A percentile compares a stretch with the other conserved stretches of the same genome.
Conservation (phyloP, 805 yeast species). For the Candida andamanensis region DNA sequence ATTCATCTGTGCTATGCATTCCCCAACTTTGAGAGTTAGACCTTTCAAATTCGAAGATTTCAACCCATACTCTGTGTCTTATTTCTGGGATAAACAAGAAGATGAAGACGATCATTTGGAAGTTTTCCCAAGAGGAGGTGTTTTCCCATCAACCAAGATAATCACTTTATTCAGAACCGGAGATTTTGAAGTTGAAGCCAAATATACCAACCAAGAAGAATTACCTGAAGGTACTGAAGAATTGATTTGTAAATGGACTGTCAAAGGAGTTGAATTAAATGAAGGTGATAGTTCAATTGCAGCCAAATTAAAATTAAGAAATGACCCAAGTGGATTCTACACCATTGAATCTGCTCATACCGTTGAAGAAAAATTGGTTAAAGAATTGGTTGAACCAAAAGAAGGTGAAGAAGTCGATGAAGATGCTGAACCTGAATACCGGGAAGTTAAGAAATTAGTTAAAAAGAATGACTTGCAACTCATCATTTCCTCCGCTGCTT, state of each 20-base stretch:
- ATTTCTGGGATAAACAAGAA: conserved; percentile 89
- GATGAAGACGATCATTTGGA: conserved; percentile 91
- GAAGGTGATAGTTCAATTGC: conserved; percentile 76
- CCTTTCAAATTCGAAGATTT: conserved; percentile 97
- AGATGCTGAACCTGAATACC: conserved; percentile 79
- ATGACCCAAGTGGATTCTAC: conserved; percentile 95
- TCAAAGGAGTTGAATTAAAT: conserved; percentile 77
- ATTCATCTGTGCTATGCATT: conserved; percentile 97
- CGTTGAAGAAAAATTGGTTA: conserved; percentile 82
- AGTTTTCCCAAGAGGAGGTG: conserved; percentile 92
- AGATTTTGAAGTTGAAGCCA: conserved; percentile 83
- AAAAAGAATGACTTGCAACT: conserved; percentile 79
- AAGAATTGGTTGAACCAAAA: conserved; percentile 73
- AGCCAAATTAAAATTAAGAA: conserved; percentile 90
- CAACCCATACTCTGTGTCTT: conserved; percentile 88
- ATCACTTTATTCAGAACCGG: conserved; percentile 89
- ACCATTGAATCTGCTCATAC: conserved; percentile 92
- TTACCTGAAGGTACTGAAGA: conserved; percentile 67
- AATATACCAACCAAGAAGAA: conserved; percentile 68
- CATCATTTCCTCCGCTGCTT: conserved; percentile 56
- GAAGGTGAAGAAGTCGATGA: conserved; percentile 42
- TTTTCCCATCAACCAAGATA: conserved; percentile 92
- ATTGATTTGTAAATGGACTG: conserved; percentile 75
- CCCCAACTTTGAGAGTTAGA: conserved; percentile 97
- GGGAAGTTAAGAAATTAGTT: conserved; percentile 86